Percentiles rank a stretch among this genome's conserved stretches.
These are phyloP conservation scores for Blakeslea trispora DNA, from an alignment of 371 early-diverging fungal genomes.

Conservation along the genomic window DNA sequence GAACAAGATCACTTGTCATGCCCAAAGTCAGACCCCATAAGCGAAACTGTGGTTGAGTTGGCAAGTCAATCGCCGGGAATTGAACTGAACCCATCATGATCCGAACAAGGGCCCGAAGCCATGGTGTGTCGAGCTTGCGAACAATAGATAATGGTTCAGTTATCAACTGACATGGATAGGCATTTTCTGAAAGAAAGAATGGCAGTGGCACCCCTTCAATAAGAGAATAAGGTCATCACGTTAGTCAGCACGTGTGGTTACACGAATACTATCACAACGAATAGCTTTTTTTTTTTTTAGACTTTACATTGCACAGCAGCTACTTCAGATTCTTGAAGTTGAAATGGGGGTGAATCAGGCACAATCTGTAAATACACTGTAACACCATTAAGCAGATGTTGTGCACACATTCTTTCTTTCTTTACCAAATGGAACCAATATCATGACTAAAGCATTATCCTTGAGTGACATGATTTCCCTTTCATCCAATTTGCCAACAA, in stretches of 20 bases:
- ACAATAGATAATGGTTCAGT: slow-evolving; percentile 15
- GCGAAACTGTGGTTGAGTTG: slow-evolving; percentile 36
- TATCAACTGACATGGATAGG: slow-evolving; percentile 37
- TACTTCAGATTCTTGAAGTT: slow-evolving; percentile 60
- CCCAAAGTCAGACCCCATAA: slow-evolving; percentile 72
- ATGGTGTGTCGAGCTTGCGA: background rate
- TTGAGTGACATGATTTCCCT: slow-evolving; percentile 58
- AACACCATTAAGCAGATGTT: background rate
- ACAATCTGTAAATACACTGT: slow-evolving; percentile 66
- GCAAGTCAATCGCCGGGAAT: slow-evolving; percentile 44
- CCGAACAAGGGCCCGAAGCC: slow-evolving; percentile 7
- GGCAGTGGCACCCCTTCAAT: slow-evolving; percentile 53
- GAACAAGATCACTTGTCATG: slow-evolving; percentile 64
- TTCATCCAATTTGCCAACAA: slow-evolving; percentile 66
- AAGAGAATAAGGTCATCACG: background rate
- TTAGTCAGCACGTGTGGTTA: background rate
- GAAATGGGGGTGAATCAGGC: slow-evolving; percentile 55
- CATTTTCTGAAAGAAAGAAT: slow-evolving; percentile 45
- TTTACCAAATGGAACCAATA: slow-evolving; percentile 64
- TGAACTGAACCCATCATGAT: slow-evolving; percentile 32
- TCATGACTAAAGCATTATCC: slow-evolving; percentile 58
- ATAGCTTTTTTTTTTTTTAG: too few relatives aligned
- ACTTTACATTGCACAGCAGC: slow-evolving; percentile 64
- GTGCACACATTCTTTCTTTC: background rate
- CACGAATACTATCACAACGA: background rate